Evolutionary conservation across 2,329 filamentous ascomycete species (phyloP).

Genomic region (Nemania sp.): DNA sequence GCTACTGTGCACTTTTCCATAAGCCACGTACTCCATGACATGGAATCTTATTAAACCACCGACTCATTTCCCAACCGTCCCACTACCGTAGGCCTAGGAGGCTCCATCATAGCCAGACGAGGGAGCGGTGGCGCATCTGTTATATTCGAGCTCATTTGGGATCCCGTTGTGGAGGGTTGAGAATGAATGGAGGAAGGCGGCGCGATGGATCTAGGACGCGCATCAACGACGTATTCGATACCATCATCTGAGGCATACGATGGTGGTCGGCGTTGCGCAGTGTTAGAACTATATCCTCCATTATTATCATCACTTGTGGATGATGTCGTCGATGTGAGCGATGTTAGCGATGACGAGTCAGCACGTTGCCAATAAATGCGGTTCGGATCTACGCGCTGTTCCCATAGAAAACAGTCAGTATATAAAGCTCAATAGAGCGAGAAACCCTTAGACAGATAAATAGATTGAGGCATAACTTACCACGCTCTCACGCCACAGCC

Average conservation of each 20-base stretch:
- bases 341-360: slow-evolving; percentile 45
- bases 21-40: not conserved
- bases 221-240: slow-evolving; percentile 77
- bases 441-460: not conserved
- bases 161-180: slow-evolving; percentile 51
- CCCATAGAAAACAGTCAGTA: slow-evolving; percentile 23
- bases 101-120: slow-evolving; percentile 62
- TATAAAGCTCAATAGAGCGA: not conserved
- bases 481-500: slow-evolving; percentile 85
- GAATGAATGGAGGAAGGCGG: slow-evolving; percentile 49
- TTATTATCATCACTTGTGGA: not conserved
- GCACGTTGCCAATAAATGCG: slow-evolving; percentile 84
- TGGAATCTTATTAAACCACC: slow-evolving; percentile 4
- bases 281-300: slow-evolving; percentile 38
- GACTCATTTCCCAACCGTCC: slow-evolving; percentile 5
- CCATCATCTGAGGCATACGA: slow-evolving; percentile 83
- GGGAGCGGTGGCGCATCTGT: slow-evolving; percentile 59
- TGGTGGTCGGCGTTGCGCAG: slow-evolving; percentile 69
- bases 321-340: slow-evolving; percentile 6
- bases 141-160: slow-evolving; percentile 61
- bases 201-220: slow-evolving; percentile 68
- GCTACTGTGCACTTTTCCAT: not conserved
- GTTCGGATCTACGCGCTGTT: slow-evolving; percentile 80
- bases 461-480: slow-evolving; percentile 61
- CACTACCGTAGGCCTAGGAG: slow-evolving; percentile 20